phyloP scores from a whole-genome alignment of 768 basidiomycete genomes.

The Suillus luteus region DNA sequence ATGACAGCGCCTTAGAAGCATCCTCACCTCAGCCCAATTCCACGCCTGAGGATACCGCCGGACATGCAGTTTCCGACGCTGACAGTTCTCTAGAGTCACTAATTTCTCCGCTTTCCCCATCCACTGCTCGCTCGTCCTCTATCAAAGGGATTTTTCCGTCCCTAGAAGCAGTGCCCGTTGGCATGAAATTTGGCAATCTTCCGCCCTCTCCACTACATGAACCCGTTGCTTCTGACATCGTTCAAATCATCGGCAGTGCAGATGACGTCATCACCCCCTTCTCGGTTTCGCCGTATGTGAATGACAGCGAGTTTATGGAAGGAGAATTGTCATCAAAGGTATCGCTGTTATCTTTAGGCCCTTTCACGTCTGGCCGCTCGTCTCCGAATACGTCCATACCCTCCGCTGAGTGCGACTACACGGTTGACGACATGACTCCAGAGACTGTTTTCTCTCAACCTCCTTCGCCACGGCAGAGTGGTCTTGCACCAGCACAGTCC shows the following conservation, averaged over 20 bases:
- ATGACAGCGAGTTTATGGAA: constrained; percentile 3
- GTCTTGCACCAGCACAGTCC: neutral
- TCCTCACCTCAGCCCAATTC: neutral
- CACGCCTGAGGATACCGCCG: neutral
- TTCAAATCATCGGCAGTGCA: too few relatives aligned
- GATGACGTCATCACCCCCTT: neutral
- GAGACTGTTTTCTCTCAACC: neutral
- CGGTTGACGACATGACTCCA: neutral
- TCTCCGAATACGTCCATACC: constrained; percentile 27
- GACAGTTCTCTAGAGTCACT: neutral
- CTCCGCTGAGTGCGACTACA: constrained; percentile 22
- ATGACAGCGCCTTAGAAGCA: neutral
- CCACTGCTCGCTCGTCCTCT: neutral
- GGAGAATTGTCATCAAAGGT: constrained; percentile 20
- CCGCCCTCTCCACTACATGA: neutral
- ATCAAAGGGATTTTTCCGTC: neutral
- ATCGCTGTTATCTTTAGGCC: constrained; percentile 16
- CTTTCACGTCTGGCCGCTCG: constrained; percentile 23
- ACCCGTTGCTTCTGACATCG: neutral
- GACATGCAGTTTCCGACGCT: neutral
- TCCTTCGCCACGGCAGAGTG: neutral
- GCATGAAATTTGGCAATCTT: neutral
- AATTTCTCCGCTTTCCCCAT: neutral
- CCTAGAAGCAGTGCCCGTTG: neutral
- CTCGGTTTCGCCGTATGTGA: neutral